A percentile compares a stretch with the other conserved stretches of the same genome.
phyloP scores from a whole-genome alignment of 2,329 filamentous ascomycete species.

The Pseudogymnoascus sp. region DNA sequence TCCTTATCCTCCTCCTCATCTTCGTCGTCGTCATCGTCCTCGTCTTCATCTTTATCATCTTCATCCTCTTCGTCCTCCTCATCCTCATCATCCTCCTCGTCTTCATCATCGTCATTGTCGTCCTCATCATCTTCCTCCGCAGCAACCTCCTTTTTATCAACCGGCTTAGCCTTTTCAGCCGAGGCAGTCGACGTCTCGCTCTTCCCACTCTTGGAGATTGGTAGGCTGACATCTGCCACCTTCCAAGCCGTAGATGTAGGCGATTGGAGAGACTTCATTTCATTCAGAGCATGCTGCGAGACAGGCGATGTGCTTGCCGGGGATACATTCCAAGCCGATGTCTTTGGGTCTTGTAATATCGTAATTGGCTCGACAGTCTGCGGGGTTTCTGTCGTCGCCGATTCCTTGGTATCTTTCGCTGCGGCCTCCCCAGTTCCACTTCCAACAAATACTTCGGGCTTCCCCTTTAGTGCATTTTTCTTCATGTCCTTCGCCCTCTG shows the following conservation, averaged over 20 bases:
- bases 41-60: not conserved
- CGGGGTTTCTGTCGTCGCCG: not conserved
- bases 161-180: conserved; percentile 19
- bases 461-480: conserved; percentile 25
- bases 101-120: conserved; percentile 8
- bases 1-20: conserved; percentile 23
- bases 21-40: not conserved
- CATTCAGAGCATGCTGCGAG: not conserved
- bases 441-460: not conserved
- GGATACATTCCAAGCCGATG: not conserved
- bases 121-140: conserved; percentile 25
- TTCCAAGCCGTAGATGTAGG: conserved; percentile 26
- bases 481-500: conserved; percentile 53
- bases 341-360: not conserved
- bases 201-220: not conserved
- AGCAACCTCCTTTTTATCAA: conserved; percentile 23
- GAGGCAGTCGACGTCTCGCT: not conserved
- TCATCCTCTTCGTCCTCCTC: not conserved
- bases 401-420: conserved; percentile 10
- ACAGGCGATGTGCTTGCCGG: not conserved
- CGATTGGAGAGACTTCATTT: conserved; percentile 20
- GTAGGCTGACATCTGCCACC: conserved; percentile 1
- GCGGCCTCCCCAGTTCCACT: conserved; percentile 18
- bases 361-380: not conserved
- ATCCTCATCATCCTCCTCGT: not conserved